Base-by-base conservation (phyloP, 257 asterid species). In the Przewalskia tangutica region DNA sequence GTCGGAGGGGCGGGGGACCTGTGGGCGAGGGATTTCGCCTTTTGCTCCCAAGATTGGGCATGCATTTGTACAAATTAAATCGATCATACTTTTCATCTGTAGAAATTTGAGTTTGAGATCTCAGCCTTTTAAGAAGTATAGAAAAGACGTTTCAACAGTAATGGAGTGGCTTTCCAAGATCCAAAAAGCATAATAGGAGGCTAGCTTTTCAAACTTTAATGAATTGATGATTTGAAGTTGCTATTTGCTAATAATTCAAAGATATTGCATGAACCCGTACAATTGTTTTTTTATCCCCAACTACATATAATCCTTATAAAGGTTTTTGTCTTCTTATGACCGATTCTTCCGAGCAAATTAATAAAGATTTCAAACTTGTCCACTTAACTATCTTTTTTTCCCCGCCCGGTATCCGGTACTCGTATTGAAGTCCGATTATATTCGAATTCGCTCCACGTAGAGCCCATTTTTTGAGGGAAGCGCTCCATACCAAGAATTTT, bases 201-300 rank as follows among this genome's bases (percentile, higher is more conserved):
- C 78, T 84, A 44, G 56, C 71, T 63, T 59, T 60, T 68, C 44
- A 58, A 46, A 17, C 82, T 65, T 58, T 79, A 18, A 67, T 67
- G 27, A 20, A 68, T 68, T n/a, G 58, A 38, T 68, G 46, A 58
- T 68, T 20, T 80, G 34, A 34, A 70, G 44, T 23, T 48, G 62
- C 46, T 23, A 70, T 23, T 23, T 48, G 62, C 46, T 23, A 75
- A 75, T 23, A 71, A 46, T 79, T 63, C 38, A 16, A 54, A 34
- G 27, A 71, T 44, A 62, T 51, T 70, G 86, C 81, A 80, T 84
- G 86, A 84, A 84, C 86, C 82, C 82, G 86, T 80, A 84, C 86
- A 81, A 51, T 62, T 34, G 20, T 80, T 73, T 42, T 42, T 38
- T 14, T 51, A 71, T 79, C 20, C 66, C 62, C 79, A 23, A 78